Evolutionary conservation across 1,284 basidiomycete genomes (phyloP), one percentile per base, ranked within the genome.

Genomic region (Ustilago vetiveriae): DNA sequence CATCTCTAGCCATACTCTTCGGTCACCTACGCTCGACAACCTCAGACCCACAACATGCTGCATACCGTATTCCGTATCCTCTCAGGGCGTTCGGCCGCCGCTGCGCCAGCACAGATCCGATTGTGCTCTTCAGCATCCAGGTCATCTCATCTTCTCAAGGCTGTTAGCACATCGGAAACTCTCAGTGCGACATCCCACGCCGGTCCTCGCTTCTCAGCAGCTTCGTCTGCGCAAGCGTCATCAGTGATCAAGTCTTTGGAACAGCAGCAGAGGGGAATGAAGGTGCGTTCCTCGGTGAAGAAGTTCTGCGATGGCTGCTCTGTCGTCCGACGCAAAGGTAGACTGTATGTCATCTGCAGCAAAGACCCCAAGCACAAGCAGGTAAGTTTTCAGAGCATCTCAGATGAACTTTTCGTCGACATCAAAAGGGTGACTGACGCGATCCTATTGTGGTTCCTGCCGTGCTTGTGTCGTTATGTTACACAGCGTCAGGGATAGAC

Each of bases 291-390:
- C 27, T 92, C 92, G 8, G 92, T 98, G 74, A 97, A 96, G 85
- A 85, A 77, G 73, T 88, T 81, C 56, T 83, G 82, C 63, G 77
- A 76, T 41, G 75, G 76, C 23, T 83, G 83, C 73, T 71, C 72
- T 17, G 74, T 80, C 48, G 82, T 83, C 2, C 64, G 78, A 45
- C 83, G 95, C 76, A 95, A 98, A 82, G 94, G 94, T 43, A 88
- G 91, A 74, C 87, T 98, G 39, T 97, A 95, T 84, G 89, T 98
- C 39, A 88, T 97, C 39, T 98, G 95, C 84, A 89, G 89, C 19
- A 92, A 92, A 82, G 92, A 98, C 80, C 91, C 94, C 5, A 97
- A 96, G 84, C 95, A 98, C 83, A 98, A 98, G 84, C 95, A 98
- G 89, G 95, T 94, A 72, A 62, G 88, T 84, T 2, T 5, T 8